Base-by-base conservation (phyloP, 768 basidiomycete species). In the Mycena galopus region DNA sequence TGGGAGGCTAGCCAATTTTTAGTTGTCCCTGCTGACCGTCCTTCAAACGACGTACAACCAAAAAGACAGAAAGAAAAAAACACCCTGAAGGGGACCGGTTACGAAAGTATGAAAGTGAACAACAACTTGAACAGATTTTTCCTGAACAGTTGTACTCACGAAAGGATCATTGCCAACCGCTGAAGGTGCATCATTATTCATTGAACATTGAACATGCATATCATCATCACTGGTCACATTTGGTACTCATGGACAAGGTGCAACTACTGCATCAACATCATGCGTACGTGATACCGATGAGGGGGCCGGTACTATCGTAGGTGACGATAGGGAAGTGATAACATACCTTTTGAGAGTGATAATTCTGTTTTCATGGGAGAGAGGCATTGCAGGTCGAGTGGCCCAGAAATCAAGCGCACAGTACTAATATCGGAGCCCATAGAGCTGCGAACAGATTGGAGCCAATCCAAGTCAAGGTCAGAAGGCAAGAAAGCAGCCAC, bases 111-210 rank as follows among this genome's bases (percentile, higher is more conserved):
- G 44, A 19, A 32, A 62, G 37, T 37, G 63, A 17, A 37, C 33
- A 19, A 65, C 63, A 10, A 33, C n/a, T n/a, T n/a, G n/a, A n/a
- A n/a, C 23, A 35, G 21, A 35, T 65, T 65, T 65, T 4, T 53
- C 51, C 25, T 33, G 32, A 30, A 37, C 11, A 51, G 32, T 0
- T 1, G 37, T 2, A 53, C 51, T 14, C 16, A 37, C 63, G 53
- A 65, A 65, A 65, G 63, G 50, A 65, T 35, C 23, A 53, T 37
- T 0, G 7, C 37, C 50, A 21, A 6, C 10, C 2, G 16, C 7
- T 21, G 44, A 47, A 19, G 10, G 19, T 47, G 4, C 3, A 42
- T 42, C 16, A 10, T 10, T 7, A 42, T 10, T 42, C 42, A 42
- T 42, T 42, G 42, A 4, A 4, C 8, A 19, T 42, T 42, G 9